A percentile compares a stretch with the other conserved stretches of the same genome.
These are phyloP conservation scores for Alternaria conjuncta DNA, from an alignment of 2,329 filamentous ascomycete genomes.

Conservation along the genomic window DNA sequence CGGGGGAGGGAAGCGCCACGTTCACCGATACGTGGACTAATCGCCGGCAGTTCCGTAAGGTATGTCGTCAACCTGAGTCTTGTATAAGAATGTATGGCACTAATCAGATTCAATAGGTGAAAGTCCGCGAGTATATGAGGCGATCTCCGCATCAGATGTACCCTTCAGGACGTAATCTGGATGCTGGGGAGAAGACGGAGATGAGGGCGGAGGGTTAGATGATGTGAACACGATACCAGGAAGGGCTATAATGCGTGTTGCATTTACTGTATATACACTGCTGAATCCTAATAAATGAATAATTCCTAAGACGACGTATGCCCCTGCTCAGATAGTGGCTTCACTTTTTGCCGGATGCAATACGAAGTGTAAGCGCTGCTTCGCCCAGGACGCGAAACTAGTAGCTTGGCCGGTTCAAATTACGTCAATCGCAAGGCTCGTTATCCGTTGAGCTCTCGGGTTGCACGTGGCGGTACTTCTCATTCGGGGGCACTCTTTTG, in stretches of 20 bases:
- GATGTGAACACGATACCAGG: neutral
- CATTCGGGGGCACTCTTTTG: neutral
- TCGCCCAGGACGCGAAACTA: neutral
- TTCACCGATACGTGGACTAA: neutral
- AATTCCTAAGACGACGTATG: neutral
- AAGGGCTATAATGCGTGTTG: neutral
- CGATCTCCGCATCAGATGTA: neutral
- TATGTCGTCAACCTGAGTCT: neutral
- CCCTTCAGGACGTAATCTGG: neutral
- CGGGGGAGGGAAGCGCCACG: neutral
- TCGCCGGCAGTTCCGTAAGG: neutral
- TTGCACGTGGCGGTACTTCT: neutral
- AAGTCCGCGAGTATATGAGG: neutral
- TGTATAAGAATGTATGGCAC: neutral
- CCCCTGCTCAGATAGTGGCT: neutral
- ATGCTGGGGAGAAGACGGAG: neutral
- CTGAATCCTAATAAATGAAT: neutral
- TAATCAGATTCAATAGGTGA: neutral
- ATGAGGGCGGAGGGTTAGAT: neutral
- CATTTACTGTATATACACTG: neutral
- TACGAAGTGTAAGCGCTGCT: neutral
- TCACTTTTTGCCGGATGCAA: neutral
- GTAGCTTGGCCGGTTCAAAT: neutral
- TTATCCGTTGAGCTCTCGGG: neutral
- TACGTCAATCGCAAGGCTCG: neutral